phyloP scores from a whole-genome alignment of 495 filamentous ascomycete genomes.

The Xylaria castorea region DNA sequence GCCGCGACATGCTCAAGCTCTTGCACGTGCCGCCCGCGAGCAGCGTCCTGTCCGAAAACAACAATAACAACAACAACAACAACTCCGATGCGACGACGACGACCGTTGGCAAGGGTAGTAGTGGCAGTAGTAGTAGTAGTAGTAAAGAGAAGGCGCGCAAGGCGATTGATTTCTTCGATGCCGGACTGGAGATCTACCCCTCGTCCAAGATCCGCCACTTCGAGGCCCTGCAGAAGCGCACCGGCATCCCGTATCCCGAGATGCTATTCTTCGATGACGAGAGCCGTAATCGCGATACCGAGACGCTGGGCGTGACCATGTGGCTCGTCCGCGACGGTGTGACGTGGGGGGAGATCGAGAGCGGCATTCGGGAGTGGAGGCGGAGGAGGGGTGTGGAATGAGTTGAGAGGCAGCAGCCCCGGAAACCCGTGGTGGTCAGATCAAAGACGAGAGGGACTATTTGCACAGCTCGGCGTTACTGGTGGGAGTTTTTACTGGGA shows the following conservation, averaged over 20 bases:
- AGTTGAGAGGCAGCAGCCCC: not conserved
- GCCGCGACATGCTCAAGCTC: constrained; percentile 77
- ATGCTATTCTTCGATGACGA: constrained; percentile 99
- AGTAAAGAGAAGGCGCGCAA: constrained; percentile 51
- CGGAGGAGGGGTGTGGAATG: constrained; percentile 63
- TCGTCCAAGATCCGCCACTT: constrained; percentile 88
- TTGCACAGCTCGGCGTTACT: constrained; percentile 13
- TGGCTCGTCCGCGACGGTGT: constrained; percentile 81
- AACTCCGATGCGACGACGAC: too few species aligned
- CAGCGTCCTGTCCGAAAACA: constrained; percentile 24
- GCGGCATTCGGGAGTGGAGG: constrained; percentile 82
- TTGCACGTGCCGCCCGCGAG: constrained; percentile 66
- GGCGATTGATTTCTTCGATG: constrained; percentile 80
- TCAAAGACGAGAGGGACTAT: not conserved
- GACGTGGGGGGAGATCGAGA: constrained; percentile 77
- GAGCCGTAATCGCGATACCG: constrained; percentile 82
- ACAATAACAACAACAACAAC: too few species aligned
- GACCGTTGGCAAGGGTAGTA: not conserved
- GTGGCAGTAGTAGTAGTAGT: not conserved
- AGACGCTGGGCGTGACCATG: constrained; percentile 83
- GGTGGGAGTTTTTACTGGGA: not conserved
- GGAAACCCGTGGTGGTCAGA: not conserved
- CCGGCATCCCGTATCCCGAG: constrained; percentile 72
- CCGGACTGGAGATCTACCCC: constrained; percentile 86
- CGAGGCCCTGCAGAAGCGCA: constrained; percentile 68